Base-by-base conservation (phyloP, 176 grass and related monocot species). In the Cenchrus purpureus region DNA sequence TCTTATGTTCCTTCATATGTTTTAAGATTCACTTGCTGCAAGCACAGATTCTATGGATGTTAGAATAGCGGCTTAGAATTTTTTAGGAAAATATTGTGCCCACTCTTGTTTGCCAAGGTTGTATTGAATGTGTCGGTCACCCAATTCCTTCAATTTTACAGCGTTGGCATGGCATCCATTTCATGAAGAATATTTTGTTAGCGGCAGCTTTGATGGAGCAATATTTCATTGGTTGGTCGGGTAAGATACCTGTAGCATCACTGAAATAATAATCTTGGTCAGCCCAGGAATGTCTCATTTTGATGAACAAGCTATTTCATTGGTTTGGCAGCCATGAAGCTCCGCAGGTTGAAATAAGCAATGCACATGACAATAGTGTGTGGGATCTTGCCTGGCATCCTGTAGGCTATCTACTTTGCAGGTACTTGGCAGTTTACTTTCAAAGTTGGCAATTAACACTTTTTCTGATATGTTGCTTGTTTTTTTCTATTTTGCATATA, bases 331-430 rank as follows among this genome's bases (percentile, higher is more conserved):
- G 97, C 79, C 97, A 99, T 94, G 97, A 94, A 88, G 82, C 86
- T 68, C 97, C 97, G 57, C 97, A 99, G 84, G 72, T 93, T 76
- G 97, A 99, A 90, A 92, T 99, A 82, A 81, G 82, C 65, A 88
- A 92, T 73, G 97, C 97, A 82, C 97, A 99, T 69, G 93, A 99
- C 84, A 99, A 73, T 86, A 89, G 91, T 84, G 97, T 99, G 55
- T 99, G 93, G 97, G 93, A 99, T 90, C 97, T 99, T 94, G 82
- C 91, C 44, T 99, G 97, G 97, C 97, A 99, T 94, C 97, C 97
- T 88, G 86, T 99, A 66, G 97, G 97, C n/a, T 99, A 99, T 86
- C 90, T 99, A 89, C 97, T 99, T 92, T 92, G 91, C 93, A 99
- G 97, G 97, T 99, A 82, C 44, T 52, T 64, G 25, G 28, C 44